Percentiles rank a stretch among this genome's conserved stretches.
phyloP scores from a whole-genome alignment of 2,329 filamentous ascomycete genomes.

The Nigrograna mackinnonii region DNA sequence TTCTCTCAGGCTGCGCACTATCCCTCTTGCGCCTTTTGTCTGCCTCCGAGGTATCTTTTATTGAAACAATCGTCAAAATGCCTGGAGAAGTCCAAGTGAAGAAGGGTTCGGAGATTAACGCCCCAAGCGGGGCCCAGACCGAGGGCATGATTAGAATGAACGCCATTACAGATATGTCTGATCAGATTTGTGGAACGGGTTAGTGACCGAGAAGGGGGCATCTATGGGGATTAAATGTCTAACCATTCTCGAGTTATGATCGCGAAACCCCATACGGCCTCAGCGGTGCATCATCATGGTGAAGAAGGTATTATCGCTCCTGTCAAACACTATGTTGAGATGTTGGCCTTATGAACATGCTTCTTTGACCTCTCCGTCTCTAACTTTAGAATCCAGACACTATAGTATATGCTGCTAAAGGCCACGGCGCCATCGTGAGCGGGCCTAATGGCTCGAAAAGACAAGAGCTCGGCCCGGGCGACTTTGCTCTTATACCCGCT shows the following conservation, averaged over 20 bases:
- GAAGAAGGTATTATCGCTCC: constrained; percentile 59
- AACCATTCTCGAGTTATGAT: constrained; percentile 61
- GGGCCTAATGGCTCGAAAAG: constrained; percentile 56
- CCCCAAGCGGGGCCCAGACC: constrained; percentile 50
- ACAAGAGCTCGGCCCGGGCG: constrained; percentile 63
- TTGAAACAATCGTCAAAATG: too few relatives aligned
- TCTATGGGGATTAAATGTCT: too few relatives aligned
- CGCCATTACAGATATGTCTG: constrained; percentile 67
- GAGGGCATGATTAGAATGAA: constrained; percentile 54
- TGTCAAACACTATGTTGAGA: too few relatives aligned
- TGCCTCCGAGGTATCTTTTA: too few relatives aligned
- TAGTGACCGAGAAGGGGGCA: constrained; percentile 32
- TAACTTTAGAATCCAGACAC: constrained; percentile 54
- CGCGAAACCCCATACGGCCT: constrained; percentile 64
- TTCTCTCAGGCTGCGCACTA: too few relatives aligned
- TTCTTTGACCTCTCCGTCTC: background rate
- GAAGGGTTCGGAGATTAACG: constrained; percentile 29
- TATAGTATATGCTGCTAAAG: constrained; percentile 68
- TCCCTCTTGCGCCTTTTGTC: too few relatives aligned
- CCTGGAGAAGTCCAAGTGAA: constrained; percentile 31
- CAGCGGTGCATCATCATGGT: constrained; percentile 70
- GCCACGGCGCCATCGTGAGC: constrained; percentile 64
- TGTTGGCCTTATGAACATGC: too few relatives aligned
- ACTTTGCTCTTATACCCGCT: constrained; percentile 72
- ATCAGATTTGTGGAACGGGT: constrained; percentile 70